Evolutionary conservation across 139 green algal genomes (phyloP), one percentile per base, ranked within the genome.

Genomic region (Chlamydomonas schloesseri): DNA sequence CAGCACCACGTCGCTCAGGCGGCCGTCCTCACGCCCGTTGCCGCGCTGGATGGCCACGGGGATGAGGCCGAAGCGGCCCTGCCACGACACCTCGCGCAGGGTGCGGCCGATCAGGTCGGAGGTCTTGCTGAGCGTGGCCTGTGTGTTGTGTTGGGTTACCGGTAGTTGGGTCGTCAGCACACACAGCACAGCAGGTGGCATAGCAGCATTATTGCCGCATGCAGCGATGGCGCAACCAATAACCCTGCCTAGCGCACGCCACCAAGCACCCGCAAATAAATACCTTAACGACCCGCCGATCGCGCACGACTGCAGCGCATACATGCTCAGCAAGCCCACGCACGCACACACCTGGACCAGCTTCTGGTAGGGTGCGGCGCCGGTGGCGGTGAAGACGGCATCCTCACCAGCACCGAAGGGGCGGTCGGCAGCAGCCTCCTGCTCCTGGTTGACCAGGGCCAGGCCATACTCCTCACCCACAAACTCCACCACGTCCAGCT

Each of bases 401-500:
- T 28, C 36, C 70, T 75, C 70, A 23, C 15, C 26, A 37, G 33
- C 21, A 23, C 55, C 21, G 55, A 28, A 24, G 55, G 55, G 55
- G 24, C 26, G 28, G 50, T 28, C 62, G 20, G 28, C 62, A 34
- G 62, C 62, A 10, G 10, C 6, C 55, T 26, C 62, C 24, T 14
- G 24, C 62, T 33, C 70, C 70, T 75, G 70, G 15, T 18, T 57
- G 13, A 79, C 72, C 21, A 79, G 72, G 21, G 26, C 72, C 72
- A 79, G 47, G 47, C 47, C 72, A 14, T 46, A 50, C 72, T 79
- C 72, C 72, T 79, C 72, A 9, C 29, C 72, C 1, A 79, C 47
- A 13, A 65, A 79, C 72, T 79, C 72, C 5, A 79, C n/a, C 6
- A 65, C 72, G 11, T 89, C 83, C 11, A 92, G 26, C 73, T 91